Evolutionary conservation across 2,329 filamentous ascomycete species (phyloP), one percentile per base, ranked within the genome.

Genomic region (Xylariaceae sp.): DNA sequence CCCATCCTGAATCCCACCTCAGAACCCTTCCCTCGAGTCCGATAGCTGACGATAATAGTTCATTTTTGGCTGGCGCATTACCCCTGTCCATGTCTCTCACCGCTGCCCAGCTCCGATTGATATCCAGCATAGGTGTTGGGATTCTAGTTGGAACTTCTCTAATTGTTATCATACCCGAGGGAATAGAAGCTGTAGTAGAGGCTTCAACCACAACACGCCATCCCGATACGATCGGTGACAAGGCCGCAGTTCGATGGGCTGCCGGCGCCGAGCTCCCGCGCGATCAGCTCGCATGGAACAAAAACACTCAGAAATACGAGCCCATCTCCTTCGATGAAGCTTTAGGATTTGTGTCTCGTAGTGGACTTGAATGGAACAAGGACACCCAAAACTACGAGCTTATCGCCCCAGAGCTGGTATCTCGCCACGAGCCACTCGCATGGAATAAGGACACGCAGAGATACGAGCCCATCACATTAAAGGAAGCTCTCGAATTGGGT

Each of bases 151-250:
- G 94, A 34, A 97, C 94, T 28, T 93, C 93, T 1, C 80, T 99
- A 59, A 93, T 97, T 59, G 91, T 99, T 31, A 97, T 99, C 66
- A 96, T 99, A 64, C 94, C 94, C 1, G 94, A 99, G 71, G 94
- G 94, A 36, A 87, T 97, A 54, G 92, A 97, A 68, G 93, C 94
- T 3, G 80, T 97, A 51, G 90, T 94, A 61, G 84, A 79, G 13
- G 74, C 79, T 2, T 70, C 73, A 2, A 68, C 74, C 51, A 60
- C 68, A 6, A 57, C 69, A 10, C 63, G 60, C 51, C 53, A 55
- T 31, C 59, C 60, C 12, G 60, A 56, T 43, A 39, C 50, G 22
- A 16, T 51, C 16, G 54, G 54, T 54, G 46, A 55, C 39, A 28
- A 49, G 19, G 48, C 54, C 16, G 31, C 45, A 18, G 55, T 60